These are phyloP conservation scores for Petasospora fabianii DNA, from an alignment of 1,139 yeast genomes.

Conservation along the genomic window DNA sequence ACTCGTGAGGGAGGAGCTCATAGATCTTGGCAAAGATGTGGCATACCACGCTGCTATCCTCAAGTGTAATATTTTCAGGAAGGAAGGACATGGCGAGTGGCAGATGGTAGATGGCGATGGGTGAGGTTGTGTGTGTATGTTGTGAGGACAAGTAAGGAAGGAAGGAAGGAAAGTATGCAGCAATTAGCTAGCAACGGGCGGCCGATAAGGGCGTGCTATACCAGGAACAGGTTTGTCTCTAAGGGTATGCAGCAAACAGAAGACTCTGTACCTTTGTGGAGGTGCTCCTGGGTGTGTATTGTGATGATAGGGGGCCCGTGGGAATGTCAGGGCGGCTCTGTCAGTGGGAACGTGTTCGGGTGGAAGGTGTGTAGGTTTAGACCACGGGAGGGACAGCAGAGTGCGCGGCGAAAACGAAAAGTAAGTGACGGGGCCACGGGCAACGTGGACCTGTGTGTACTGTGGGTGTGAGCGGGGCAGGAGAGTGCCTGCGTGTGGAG, in stretches of 20 bases:
- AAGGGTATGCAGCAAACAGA: too few relatives aligned
- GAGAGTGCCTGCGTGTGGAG: not conserved
- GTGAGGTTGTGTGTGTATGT: not conserved
- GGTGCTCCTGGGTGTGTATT: too few relatives aligned
- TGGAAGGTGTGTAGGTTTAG: too few relatives aligned
- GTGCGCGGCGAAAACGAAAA: too few relatives aligned
- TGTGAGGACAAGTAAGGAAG: not conserved
- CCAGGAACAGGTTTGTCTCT: not conserved
- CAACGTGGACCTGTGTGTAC: too few relatives aligned
- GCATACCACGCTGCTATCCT: conserved; percentile 19
- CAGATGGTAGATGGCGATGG: not conserved
- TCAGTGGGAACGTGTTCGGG: too few relatives aligned
- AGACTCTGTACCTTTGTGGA: too few relatives aligned
- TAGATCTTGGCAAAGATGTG: conserved; percentile 22
- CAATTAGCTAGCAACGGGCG: not conserved
- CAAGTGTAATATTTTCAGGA: conserved; percentile 4
- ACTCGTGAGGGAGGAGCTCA: conserved; percentile 23
- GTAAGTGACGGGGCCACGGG: too few relatives aligned
- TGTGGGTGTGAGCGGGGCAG: not conserved
- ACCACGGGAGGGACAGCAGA: too few relatives aligned
- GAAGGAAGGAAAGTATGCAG: not conserved
- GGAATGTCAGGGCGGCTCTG: too few relatives aligned
- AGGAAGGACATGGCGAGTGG: conserved; percentile 4
- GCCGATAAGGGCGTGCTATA: not conserved
- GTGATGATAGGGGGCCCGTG: too few relatives aligned